Evolutionary conservation across 495 filamentous ascomycete species (phyloP).

Genomic region (Xylaria flabelliformis): DNA sequence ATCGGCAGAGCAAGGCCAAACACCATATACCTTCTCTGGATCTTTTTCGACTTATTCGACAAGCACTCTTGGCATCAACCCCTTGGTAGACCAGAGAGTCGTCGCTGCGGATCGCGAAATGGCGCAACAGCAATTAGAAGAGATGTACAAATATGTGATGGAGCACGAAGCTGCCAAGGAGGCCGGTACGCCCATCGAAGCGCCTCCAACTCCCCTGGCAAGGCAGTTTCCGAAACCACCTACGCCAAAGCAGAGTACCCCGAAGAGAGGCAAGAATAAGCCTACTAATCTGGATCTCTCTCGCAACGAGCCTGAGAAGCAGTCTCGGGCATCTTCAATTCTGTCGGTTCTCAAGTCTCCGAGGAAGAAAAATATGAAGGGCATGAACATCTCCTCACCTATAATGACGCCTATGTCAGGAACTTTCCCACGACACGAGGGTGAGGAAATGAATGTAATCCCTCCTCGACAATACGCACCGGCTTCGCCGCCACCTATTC

Average conservation of each 20-base stretch:
- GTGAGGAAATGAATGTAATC: conserved; percentile 58
- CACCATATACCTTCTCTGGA: conserved; percentile 54
- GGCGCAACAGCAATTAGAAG: conserved; percentile 81
- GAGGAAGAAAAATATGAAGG: conserved; percentile 50
- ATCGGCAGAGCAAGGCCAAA: conserved; percentile 54
- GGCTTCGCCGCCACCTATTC: conserved; percentile 54
- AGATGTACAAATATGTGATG: conserved; percentile 90
- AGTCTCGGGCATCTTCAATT: conserved; percentile 58
- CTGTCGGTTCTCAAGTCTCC: conserved; percentile 61
- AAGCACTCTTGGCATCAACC: conserved; percentile 46
- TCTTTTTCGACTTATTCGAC: conserved; percentile 51
- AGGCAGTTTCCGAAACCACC: conserved; percentile 29
- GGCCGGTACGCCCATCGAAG: conserved; percentile 44
- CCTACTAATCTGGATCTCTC: conserved; percentile 53
- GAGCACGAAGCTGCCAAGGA: conserved; percentile 80
- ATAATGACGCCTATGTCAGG: conserved; percentile 62
- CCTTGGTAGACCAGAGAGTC: conserved; percentile 73
- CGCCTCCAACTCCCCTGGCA: conserved; percentile 40
- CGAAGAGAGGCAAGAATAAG: conserved; percentile 50
- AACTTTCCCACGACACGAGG: conserved; percentile 55
- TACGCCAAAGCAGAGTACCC: conserved; percentile 42
- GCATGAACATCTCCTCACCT: conserved; percentile 60
- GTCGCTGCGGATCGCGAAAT: conserved; percentile 73
- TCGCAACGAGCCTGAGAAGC: conserved; percentile 49
- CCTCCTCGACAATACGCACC: conserved; percentile 57